A percentile compares a stretch with the other conserved stretches of the same genome.
Evolutionary conservation across 2,329 filamentous ascomycete genomes (phyloP).

Genomic region (Thelonectria olida): DNA sequence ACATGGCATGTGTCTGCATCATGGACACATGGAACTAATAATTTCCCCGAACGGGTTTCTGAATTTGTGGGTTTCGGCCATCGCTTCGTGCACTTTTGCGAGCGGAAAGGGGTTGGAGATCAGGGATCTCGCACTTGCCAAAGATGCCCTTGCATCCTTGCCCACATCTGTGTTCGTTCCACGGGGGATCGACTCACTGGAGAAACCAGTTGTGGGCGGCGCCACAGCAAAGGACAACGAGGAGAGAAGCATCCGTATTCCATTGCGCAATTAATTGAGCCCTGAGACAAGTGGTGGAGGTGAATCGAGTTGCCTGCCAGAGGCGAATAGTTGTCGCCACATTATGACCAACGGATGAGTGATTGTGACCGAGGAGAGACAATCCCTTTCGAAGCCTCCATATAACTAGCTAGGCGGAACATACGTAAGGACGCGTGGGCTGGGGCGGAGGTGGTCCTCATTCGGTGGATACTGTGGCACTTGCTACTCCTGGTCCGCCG

Average conservation of each 20-base stretch:
- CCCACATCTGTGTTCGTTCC: constrained; percentile 19
- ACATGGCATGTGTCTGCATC: background rate
- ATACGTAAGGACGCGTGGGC: constrained; percentile 15
- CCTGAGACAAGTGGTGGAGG: background rate
- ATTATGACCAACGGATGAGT: background rate
- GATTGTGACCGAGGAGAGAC: background rate
- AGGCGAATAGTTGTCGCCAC: background rate
- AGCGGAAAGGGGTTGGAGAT: background rate
- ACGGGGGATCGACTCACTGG: constrained; percentile 33
- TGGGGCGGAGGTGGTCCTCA: background rate
- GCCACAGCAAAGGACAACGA: background rate
- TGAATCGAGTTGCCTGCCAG: background rate
- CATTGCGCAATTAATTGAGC: background rate
- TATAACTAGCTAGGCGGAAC: background rate
- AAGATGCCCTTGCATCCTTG: no score
- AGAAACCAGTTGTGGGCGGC: background rate
- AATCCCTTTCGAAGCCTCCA: background rate
- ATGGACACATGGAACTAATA: background rate
- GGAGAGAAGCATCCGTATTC: no score
- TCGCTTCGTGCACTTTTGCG: background rate
- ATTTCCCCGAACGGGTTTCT: background rate
- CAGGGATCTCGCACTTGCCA: constrained; percentile 32
- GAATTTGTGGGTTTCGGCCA: constrained; percentile 4
- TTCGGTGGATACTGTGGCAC: constrained; percentile 9
- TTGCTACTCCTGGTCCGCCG: constrained; percentile 3